Evolutionary conservation across 768 basidiomycete genomes (phyloP), one percentile per base, ranked within the genome.

Genomic region (Auriculariales sp.): DNA sequence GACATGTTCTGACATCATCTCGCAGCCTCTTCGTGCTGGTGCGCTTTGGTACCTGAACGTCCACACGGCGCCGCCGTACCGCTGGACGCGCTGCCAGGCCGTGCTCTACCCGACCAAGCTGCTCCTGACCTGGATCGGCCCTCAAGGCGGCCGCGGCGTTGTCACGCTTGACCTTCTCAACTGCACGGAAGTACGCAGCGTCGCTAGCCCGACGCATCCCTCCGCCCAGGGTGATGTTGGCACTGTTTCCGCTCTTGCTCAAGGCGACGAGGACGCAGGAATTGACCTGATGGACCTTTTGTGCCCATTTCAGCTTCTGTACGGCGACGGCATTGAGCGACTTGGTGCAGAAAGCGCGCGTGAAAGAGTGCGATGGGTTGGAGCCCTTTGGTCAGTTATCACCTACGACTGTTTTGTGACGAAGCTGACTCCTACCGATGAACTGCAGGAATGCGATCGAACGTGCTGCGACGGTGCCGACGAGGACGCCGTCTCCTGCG

Each of bases 41-140:
- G 68, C 80, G 12, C 66, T 95, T 1, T 94, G 88, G 83, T 95
- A 91, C 60, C 76, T 95, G 49, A 94, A 95, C 50, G 92, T 94
- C 0, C 92, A 95, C 58, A 81, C 83, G 0, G 60, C 75, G 3
- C 78, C 82, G 19, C 84, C 85, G 0, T 91, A 81, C 62, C 66
- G 72, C 52, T 89, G 84, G 86, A 77, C 81, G 65, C 73, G 87
- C 54, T 91, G 78, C 58, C 85, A 86, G 59, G 89, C 81, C 0
- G 70, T 88, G 42, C 70, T 86, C 1, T 93, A 85, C 58, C 87
- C 78, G n/a, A 77, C 86, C 54, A 81, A 85, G 67, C 71, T 95
- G 2, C 66, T 92, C 2, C 71, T 95, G 3, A 87, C 85, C 9
- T 95, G 92, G 92, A 71, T 87, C 49, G 82, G 86, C 4, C 76